phyloP scores from a whole-genome alignment of 495 filamentous ascomycete species.

The Podospora appendiculata region DNA sequence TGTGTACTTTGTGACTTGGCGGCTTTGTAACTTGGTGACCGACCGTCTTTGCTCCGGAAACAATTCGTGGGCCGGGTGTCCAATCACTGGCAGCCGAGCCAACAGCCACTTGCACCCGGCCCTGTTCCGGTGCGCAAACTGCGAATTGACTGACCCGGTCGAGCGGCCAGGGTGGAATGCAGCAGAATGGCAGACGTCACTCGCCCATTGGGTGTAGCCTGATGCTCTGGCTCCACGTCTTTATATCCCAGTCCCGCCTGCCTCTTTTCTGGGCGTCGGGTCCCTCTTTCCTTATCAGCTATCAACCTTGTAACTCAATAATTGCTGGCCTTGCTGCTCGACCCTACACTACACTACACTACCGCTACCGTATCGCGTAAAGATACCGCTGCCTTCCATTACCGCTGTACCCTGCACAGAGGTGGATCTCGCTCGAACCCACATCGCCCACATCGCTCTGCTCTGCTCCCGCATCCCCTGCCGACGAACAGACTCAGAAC shows the following conservation, averaged over 20 bases:
- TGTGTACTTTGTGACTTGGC: conserved; percentile 2
- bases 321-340: background rate
- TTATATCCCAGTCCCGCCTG: conserved; percentile 13
- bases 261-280: conserved; percentile 18
- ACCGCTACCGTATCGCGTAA: background rate
- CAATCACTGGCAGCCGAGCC: conserved; percentile 19
- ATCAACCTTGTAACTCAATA: background rate
- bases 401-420: conserved; percentile 16
- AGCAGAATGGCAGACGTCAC: conserved; percentile 17
- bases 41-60: conserved; percentile 22
- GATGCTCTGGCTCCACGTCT: conserved; percentile 2
- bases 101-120: conserved; percentile 18
- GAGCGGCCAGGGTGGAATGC: conserved; percentile 10
- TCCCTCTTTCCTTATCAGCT: conserved; percentile 12
- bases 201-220: conserved; percentile 10
- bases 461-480: conserved; percentile 11
- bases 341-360: background rate
- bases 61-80: conserved; percentile 24
- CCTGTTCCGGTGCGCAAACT: conserved; percentile 6
- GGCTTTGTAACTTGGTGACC: conserved; percentile 1
- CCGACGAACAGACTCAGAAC: conserved; percentile 6
- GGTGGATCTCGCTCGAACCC: conserved; percentile 17
- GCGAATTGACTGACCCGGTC: conserved; percentile 2
- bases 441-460: conserved; percentile 11
- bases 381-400: conserved; percentile 1